Base-by-base conservation (phyloP, 2,329 filamentous ascomycete genomes). In the Phialophora expanda region DNA sequence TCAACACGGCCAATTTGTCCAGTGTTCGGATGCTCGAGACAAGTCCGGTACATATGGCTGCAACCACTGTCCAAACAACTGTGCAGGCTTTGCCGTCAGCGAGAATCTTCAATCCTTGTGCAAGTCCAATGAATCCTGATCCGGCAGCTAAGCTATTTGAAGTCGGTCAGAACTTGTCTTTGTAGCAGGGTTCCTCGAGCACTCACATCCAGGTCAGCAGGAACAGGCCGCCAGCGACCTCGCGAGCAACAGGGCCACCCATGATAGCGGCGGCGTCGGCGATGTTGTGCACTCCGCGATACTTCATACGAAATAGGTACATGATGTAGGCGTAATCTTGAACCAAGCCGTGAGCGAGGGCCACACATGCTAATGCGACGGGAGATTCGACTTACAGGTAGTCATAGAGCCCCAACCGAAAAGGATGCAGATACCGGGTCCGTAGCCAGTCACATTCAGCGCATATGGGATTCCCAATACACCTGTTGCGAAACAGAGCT, bases 401-500 rank as follows among this genome's bases (percentile, higher is more conserved):
- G 83, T 84, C 32, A 85, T 73, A 11, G 75, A 75, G 56, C 79
- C 76, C 80, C 80, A 84, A 17, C 78, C 82, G 6, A 84, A 73
- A 17, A 84, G 79, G 50, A 78, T 81, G 65, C 84, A 73, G 0
- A 79, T 77, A 1, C 82, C 82, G 1, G 80, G 80, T 2, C 83
- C 77, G n/a, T 81, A 80, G 8, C 82, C 82, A 1, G 84, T 74
- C 0, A 77, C 74, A 55, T 79, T 79, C 78, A 84, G 79, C 2
- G 82, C 76, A 0, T 78, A 78, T 0, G 82, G 82, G 12, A 84
- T 87, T 22, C 94, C 96, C 71, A 98, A 93, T 77, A 97, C 93
- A 0, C 94, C 94, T 11, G 91, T 90, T n/a, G 93, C 92, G 79
- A 98, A 95, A 64, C 98, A 98, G 70, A 98, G 72, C 74, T 74